Percentiles rank a stretch among this genome's conserved stretches.
These are phyloP conservation scores for Myriangium duriaei DNA, from an alignment of 2,329 filamentous ascomycete genomes.

Conservation along the genomic window DNA sequence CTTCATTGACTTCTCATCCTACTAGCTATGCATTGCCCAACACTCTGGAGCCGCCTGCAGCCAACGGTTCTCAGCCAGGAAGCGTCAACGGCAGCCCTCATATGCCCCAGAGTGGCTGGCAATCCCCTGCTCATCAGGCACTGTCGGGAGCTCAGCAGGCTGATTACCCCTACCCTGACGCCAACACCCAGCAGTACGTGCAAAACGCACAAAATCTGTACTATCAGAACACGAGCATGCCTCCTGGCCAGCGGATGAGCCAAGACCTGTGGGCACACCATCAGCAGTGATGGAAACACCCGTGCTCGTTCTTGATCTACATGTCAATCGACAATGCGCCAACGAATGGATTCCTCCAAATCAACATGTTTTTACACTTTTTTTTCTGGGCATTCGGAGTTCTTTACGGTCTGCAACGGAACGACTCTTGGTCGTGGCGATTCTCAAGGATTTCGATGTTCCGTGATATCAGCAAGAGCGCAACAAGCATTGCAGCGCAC, in stretches of 20 bases:
- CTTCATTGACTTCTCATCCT: slow-evolving; percentile 72
- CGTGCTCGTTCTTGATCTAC: too few relatives aligned
- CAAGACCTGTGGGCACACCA: slow-evolving; percentile 44
- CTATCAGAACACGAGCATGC: slow-evolving; percentile 55
- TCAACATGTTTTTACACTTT: too few relatives aligned
- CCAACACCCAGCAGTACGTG: slow-evolving; percentile 35
- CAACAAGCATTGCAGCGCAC: not conserved
- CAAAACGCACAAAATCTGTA: slow-evolving; percentile 58
- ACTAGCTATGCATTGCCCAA: slow-evolving; percentile 43
- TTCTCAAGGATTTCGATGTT: too few relatives aligned
- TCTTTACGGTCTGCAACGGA: not conserved
- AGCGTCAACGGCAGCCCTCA: slow-evolving; percentile 80
- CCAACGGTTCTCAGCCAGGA: slow-evolving; percentile 58
- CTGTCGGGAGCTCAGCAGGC: slow-evolving; percentile 52
- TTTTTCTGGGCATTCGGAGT: not conserved
- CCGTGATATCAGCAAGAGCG: not conserved
- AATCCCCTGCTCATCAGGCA: slow-evolving; percentile 64
- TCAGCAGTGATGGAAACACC: slow-evolving; percentile 20
- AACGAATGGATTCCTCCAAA: too few relatives aligned
- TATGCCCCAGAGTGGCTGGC: slow-evolving; percentile 70
- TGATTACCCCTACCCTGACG: slow-evolving; percentile 77
- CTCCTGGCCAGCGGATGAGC: slow-evolving; percentile 48
- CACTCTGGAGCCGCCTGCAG: slow-evolving; percentile 70
- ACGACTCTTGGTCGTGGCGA: not conserved
- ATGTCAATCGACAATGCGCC: too few relatives aligned